Evolutionary conservation across 2,329 filamentous ascomycete genomes (phyloP), one percentile per base, ranked within the genome.

Genomic region (Leptographium radiaticola): DNA sequence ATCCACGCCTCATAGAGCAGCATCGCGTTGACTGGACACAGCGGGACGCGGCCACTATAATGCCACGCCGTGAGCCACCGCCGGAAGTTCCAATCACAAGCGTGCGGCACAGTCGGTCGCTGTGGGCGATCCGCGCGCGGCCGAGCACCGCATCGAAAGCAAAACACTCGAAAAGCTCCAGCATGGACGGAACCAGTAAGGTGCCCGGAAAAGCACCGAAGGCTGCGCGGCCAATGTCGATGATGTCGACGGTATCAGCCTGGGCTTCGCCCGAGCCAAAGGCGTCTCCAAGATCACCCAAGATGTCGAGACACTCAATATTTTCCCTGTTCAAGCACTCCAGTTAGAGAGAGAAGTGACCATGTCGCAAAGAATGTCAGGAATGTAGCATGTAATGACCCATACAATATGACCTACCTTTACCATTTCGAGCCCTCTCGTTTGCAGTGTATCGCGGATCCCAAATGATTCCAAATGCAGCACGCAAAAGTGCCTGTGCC

Each of bases 21-120:
- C 68, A 71, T 59, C 68, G 72, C 36, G 73, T 75, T 53, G 77
- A 82, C 63, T 83, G 79, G 79, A 75, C 75, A 34, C 78, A 82
- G 62, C 75, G 71, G 59, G 78, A 81, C 57, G 75, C 48, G 18
- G 48, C 31, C 60, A 11, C 36, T 34, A 10, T n/a, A 36, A n/a
- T 10, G 34, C 34, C 12, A 9, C 9, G 8, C 12, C 34, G 34
- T 13, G 13, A 34, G 33, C 25, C 30, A 1, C 7, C 31, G 12
- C 13, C 3, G 3, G 48, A 40, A 44, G 9, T 18, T 12, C n/a
- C 18, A 25, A 40, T 5, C 45, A 47, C 25, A 13, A n/a, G 48
- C 16, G 48, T 63, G 16, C 59, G 61, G 6, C 63, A 67, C 53
- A 53, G 68, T 58, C 61, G 76, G 51, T 77, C 76, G 0, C 69